Base-by-base conservation (phyloP, 345 rosid species). In the Alliaria petiolata region DNA sequence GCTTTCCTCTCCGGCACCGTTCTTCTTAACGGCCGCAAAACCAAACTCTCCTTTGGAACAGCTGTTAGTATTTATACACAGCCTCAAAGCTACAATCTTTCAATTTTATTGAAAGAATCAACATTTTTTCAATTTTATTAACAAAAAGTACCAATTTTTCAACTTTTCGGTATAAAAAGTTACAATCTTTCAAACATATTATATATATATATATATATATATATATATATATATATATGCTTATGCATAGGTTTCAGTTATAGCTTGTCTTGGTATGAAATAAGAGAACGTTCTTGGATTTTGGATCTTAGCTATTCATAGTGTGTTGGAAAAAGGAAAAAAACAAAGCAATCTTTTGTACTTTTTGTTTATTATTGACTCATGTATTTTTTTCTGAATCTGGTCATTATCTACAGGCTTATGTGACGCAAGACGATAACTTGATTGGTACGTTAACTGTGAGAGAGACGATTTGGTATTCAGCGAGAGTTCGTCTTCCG, bases 361-460 rank as follows among this genome's bases (percentile, higher is more conserved):
- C 26, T 13, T 5, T 19, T 57, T 17, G 8, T 31, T 53, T 26
- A 16, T 65, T 28, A 25, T 36, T 10, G 33, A 10, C 36, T 53
- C 40, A 55, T 54, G 47, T 15, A 4, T 11, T 20, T 40, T n/a
- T 11, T 35, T 11, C 43, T 35, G 46, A 25, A 14, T 46, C 46
- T 35, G 44, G 10, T 30, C 10, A 28, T 69, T 28, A 30, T 30
- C 20, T 12, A 22, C 69, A 92, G 98, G 97, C 98, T 4, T 93
- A 93, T 44, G 98, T 93, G 80, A 93, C 98, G 1, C 98, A 93
- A 93, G 98, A 93, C 25, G 98, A 93, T 76, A 90, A 89, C 89
- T 78, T 93, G 85, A 89, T 87, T 22, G 98, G 98, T 11, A 90
- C 97, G 39, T 71, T 90, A 78, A 93, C 98, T 0, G 98, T 93